Percentiles rank a stretch among this genome's conserved stretches.
phyloP scores from a whole-genome alignment of 352 stramenopile species.

The Phytophthora crassamura region DNA sequence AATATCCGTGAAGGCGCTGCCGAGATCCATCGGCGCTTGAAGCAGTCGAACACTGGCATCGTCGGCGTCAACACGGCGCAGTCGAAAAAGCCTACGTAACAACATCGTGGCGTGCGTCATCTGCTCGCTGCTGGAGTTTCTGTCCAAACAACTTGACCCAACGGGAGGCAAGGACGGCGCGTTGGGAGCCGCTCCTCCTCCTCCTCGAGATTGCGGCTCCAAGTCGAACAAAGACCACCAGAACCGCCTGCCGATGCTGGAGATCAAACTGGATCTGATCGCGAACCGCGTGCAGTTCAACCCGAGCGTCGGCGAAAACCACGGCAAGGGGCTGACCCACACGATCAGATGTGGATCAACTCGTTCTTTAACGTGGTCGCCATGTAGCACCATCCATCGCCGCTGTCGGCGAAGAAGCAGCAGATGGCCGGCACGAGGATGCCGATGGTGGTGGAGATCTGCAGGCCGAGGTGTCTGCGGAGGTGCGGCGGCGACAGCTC shows the following conservation, averaged over 20 bases:
- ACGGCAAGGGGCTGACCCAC: constrained; percentile 94
- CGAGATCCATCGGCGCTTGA: constrained; percentile 95
- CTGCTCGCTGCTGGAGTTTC: constrained; percentile 89
- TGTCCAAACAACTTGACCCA: constrained; percentile 95
- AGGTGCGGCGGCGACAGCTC: too few relatives aligned
- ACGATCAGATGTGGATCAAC: constrained; percentile 96
- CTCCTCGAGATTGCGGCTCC: constrained; percentile 37
- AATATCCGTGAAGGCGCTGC: constrained; percentile 96
- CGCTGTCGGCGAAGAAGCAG: too few relatives aligned
- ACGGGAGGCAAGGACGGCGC: constrained; percentile 48
- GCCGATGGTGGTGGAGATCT: too few relatives aligned
- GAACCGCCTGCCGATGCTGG: constrained; percentile 92
- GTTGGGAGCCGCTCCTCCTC: constrained; percentile 16
- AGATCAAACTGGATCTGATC: constrained; percentile 97
- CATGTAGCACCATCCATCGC: too few relatives aligned
- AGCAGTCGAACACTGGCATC: constrained; percentile 96
- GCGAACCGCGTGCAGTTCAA: constrained; percentile 90
- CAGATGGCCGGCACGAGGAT: too few relatives aligned
- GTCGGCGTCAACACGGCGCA: constrained; percentile 94
- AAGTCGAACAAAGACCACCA: constrained; percentile 50
- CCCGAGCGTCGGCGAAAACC: constrained; percentile 87
- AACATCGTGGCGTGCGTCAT: constrained; percentile 94
- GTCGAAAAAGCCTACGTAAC: constrained; percentile 98
- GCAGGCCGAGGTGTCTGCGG: too few relatives aligned
- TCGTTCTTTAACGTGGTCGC: constrained; percentile 97